A percentile compares a stretch with the other conserved stretches of the same genome.
phyloP scores from a whole-genome alignment of 192 early-diverging fungal species.

The Linnemannia elongata region DNA sequence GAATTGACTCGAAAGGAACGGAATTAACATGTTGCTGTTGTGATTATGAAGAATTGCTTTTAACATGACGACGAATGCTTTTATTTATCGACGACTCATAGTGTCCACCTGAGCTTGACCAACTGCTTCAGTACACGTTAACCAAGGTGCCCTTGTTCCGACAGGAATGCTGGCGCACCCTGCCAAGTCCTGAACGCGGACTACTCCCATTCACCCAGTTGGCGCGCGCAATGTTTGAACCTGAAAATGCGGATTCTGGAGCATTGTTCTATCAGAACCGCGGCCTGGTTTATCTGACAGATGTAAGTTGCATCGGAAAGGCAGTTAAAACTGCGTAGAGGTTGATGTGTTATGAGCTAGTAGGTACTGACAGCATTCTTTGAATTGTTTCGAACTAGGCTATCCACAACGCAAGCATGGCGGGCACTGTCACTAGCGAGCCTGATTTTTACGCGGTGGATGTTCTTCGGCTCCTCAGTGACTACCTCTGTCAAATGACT shows the following conservation, averaged over 20 bases:
- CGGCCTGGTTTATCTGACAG: conserved; percentile 41
- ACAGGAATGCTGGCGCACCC: conserved; percentile 42
- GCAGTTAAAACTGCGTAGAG: not conserved
- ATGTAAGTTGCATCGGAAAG: conserved; percentile 19
- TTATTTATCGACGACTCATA: not conserved
- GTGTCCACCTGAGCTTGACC: conserved; percentile 39
- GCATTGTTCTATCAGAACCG: conserved; percentile 25
- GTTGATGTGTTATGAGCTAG: not conserved
- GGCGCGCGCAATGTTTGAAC: conserved; percentile 35
- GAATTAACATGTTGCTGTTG: not conserved
- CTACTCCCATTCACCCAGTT: conserved; percentile 23
- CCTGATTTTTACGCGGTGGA: conserved; percentile 40
- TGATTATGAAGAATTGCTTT: not conserved
- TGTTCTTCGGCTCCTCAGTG: conserved; percentile 23
- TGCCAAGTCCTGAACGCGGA: conserved; percentile 19
- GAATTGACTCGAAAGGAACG: no score
- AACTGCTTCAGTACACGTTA: conserved; percentile 32
- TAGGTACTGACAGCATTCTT: not conserved
- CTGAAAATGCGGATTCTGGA: conserved; percentile 31
- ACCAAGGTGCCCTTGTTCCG: not conserved
- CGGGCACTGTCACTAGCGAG: conserved; percentile 27
- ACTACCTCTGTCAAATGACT: conserved; percentile 40
- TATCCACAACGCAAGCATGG: not conserved
- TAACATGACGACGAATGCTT: not conserved
- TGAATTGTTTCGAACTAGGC: not conserved